Conservation (phyloP, 371 early-diverging fungal species). For the Mortierella sp. region DNA sequence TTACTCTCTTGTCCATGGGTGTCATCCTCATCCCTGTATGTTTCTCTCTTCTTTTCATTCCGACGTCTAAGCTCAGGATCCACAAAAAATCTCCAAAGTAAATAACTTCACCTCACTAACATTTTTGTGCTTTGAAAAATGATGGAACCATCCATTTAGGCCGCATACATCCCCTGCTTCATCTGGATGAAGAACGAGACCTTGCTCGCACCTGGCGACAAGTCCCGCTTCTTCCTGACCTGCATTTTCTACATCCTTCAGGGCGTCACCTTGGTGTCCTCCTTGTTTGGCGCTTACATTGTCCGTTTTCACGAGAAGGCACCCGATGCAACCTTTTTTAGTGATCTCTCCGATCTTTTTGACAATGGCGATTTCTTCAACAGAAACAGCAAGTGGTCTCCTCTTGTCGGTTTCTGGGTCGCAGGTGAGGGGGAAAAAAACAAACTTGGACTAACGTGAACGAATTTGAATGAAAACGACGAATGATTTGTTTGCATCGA, state of each 20-base stretch:
- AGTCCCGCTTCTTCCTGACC: conserved; percentile 30
- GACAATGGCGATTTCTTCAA: conserved; percentile 38
- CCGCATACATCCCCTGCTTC: conserved; percentile 46
- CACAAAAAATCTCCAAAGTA: neutral
- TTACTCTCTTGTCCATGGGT: conserved; percentile 50
- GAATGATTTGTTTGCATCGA: no score
- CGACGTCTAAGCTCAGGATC: neutral
- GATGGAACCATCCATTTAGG: conserved; percentile 18
- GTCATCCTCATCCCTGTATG: conserved; percentile 49
- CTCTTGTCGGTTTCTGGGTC: conserved; percentile 51
- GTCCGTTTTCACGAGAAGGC: conserved; percentile 27
- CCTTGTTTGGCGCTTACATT: conserved; percentile 37
- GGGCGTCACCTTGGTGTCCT: conserved; percentile 29
- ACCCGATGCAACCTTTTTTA: neutral
- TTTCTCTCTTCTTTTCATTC: neutral
- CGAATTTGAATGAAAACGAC: no score
- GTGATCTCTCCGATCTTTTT: conserved; percentile 31
- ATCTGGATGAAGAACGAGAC: conserved; percentile 49
- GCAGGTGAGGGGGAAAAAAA: conserved; percentile 38
- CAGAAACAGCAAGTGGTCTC: conserved; percentile 49
- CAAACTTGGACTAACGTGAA: neutral
- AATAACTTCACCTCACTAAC: neutral
- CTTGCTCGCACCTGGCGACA: conserved; percentile 28
- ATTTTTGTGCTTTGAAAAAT: no score
- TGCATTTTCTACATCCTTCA: conserved; percentile 34